Conservation (phyloP, 2,329 filamentous ascomycete species). For the Aspergillus amoenus region DNA sequence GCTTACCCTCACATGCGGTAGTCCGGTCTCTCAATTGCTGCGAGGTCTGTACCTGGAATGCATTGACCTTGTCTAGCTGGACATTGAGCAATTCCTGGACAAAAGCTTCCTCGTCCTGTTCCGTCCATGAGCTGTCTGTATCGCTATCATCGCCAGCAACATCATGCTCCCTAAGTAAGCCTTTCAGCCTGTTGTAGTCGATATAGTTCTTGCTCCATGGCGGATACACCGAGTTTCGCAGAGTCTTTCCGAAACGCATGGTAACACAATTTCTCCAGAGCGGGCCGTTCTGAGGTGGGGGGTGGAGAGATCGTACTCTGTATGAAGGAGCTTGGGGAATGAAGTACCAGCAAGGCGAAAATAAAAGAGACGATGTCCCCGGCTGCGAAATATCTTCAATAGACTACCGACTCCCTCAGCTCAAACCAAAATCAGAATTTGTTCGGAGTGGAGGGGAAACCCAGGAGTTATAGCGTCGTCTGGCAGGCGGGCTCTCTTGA, state of each 20-base stretch:
- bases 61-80: slow-evolving; percentile 90
- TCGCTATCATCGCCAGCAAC: slow-evolving; percentile 45
- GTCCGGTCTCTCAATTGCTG: slow-evolving; percentile 79
- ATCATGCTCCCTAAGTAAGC: slow-evolving; percentile 76
- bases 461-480: background rate
- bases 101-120: slow-evolving; percentile 89
- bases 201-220: slow-evolving; percentile 95
- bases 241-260: slow-evolving; percentile 93
- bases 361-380: background rate
- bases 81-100: slow-evolving; percentile 93
- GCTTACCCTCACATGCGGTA: slow-evolving; percentile 64
- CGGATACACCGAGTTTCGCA: slow-evolving; percentile 74
- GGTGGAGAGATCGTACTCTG: background rate
- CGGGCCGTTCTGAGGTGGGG: slow-evolving; percentile 1
- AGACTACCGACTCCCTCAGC: background rate
- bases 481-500: background rate
- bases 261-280: slow-evolving; percentile 21
- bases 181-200: slow-evolving; percentile 92
- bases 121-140: slow-evolving; percentile 73
- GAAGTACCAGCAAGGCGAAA: background rate
- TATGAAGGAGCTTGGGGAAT: background rate
- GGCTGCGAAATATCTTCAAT: background rate
- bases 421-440: background rate
- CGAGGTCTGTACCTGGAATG: slow-evolving; percentile 81
- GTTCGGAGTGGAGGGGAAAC: background rate